Evolutionary conservation across 2,329 filamentous ascomycete species (phyloP), one percentile per base, ranked within the genome.

Genomic region (Phyllosticta paracitricarpa): DNA sequence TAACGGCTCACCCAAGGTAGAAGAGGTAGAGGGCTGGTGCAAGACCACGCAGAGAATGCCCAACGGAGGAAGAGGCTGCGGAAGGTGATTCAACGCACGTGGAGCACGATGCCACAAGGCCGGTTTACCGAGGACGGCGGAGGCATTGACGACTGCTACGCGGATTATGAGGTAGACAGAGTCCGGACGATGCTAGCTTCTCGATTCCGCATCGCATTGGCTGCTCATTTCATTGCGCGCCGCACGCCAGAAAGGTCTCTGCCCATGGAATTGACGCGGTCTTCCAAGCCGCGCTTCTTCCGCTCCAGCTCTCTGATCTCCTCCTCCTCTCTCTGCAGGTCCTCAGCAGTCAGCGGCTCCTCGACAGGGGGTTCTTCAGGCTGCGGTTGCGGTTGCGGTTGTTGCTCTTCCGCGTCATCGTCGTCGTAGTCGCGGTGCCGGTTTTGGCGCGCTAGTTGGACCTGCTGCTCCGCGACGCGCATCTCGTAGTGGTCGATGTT

Each of bases 401-500:
- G 3, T 9, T 51, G 35, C 12, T 51, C 53, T 1, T 25, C 19
- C 12, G 19, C 19, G 19, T 22, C 19, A 22, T 85, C 81, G 1
- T 82, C 80, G 51, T 84, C 70, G 66, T 80, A 79, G 30, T 85
- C 82, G 63, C 82, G 81, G 2, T 77, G 77, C 22, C 76, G 73
- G 66, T 91, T 91, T 81, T 93, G 86, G 62, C 81, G 81, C 62
- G 87, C 85, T 64, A 97, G 72, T 68, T 91, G 84, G 62, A 84
- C 82, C 10, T 84, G 81, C 76, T 96, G 93, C 69, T 88, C 85
- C 7, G 85, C 83, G 1, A 97, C 89, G 60, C 87, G 86, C 12
- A 81, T 81, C 75, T 97, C 92, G 68, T 96, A 91, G 67, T 90
- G 88, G 10, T 82, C 83, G 68, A 94, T 79, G 24, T 91, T 96